Evolutionary conservation across 805 yeast genomes (phyloP).

Genomic region (Lipomyces japonicus): DNA sequence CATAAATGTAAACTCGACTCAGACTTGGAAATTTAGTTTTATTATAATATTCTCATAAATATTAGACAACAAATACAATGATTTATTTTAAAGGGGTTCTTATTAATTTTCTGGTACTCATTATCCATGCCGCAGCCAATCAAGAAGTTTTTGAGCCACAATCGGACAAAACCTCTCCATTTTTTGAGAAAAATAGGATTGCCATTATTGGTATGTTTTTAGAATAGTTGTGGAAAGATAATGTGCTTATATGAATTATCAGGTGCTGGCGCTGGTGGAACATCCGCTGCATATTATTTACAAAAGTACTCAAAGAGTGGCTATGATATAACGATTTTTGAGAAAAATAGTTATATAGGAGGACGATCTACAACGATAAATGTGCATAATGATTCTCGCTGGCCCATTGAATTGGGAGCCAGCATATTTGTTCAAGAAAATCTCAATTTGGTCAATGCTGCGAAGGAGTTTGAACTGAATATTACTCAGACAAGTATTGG

Average conservation of each 20-base stretch:
- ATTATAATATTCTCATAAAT: too few relatives aligned
- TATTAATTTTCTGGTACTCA: too few relatives aligned
- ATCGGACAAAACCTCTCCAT: too few relatives aligned
- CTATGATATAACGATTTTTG: slow-evolving; percentile 45
- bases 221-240: neutral
- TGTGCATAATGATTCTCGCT: slow-evolving; percentile 32
- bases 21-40: too few relatives aligned
- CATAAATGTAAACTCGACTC: too few relatives aligned
- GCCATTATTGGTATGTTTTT: neutral
- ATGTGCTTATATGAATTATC: slow-evolving; percentile 16
- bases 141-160: too few relatives aligned
- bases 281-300: slow-evolving; percentile 47
- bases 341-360: slow-evolving; percentile 42
- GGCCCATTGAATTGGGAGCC: slow-evolving; percentile 46
- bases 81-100: too few relatives aligned
- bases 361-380: slow-evolving; percentile 45
- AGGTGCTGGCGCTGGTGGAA: slow-evolving; percentile 54
- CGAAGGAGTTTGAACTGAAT: slow-evolving; percentile 38
- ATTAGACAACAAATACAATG: too few relatives aligned
- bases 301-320: slow-evolving; percentile 39
- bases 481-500: slow-evolving; percentile 17
- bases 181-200: too few relatives aligned
- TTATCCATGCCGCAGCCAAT: too few relatives aligned
- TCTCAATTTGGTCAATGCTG: slow-evolving; percentile 41
- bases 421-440: slow-evolving; percentile 45